These are phyloP conservation scores for Globisporangium spiculum DNA, from an alignment of 352 stramenopile genomes.

Conservation along the genomic window DNA sequence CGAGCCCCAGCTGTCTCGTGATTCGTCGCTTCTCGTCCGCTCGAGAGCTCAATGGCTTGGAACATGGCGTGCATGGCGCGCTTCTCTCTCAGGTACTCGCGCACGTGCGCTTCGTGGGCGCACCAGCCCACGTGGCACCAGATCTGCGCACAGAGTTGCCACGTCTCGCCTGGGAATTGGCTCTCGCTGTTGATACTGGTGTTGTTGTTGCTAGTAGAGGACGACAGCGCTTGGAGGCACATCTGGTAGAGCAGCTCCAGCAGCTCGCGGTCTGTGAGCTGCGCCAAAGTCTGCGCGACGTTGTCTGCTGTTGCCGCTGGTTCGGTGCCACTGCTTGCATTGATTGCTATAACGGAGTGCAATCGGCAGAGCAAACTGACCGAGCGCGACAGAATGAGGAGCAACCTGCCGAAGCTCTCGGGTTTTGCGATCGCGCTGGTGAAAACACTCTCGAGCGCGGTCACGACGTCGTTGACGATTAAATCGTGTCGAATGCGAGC, in stretches of 20 bases:
- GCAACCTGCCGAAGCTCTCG: constrained; percentile 15
- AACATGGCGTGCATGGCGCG: constrained; percentile 32
- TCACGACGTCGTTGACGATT: constrained; percentile 21
- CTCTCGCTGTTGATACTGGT: background rate
- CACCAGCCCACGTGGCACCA: constrained; percentile 76
- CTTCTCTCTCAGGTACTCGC: constrained; percentile 36
- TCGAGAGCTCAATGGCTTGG: constrained; percentile 37
- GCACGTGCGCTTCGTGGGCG: constrained; percentile 25
- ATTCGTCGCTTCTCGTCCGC: constrained; percentile 18
- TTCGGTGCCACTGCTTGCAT: background rate
- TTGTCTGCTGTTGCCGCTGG: background rate
- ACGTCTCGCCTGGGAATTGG: constrained; percentile 23
- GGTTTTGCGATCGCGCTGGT: constrained; percentile 2
- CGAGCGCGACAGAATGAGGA: constrained; percentile 40
- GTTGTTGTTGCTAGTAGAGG: constrained; percentile 1
- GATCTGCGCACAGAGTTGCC: constrained; percentile 64
- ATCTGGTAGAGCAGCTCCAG: constrained; percentile 32
- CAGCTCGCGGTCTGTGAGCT: constrained; percentile 20
- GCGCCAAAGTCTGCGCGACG: background rate
- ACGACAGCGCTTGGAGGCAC: constrained; percentile 24
- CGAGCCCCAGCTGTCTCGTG: constrained; percentile 22
- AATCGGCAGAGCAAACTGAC: constrained; percentile 61
- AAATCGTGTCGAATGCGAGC: constrained; percentile 38
- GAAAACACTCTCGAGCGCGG: constrained; percentile 25
- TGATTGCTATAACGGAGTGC: constrained; percentile 26